Conservation (phyloP, 805 yeast species). For the Sugiyamaella mastotermitis region DNA sequence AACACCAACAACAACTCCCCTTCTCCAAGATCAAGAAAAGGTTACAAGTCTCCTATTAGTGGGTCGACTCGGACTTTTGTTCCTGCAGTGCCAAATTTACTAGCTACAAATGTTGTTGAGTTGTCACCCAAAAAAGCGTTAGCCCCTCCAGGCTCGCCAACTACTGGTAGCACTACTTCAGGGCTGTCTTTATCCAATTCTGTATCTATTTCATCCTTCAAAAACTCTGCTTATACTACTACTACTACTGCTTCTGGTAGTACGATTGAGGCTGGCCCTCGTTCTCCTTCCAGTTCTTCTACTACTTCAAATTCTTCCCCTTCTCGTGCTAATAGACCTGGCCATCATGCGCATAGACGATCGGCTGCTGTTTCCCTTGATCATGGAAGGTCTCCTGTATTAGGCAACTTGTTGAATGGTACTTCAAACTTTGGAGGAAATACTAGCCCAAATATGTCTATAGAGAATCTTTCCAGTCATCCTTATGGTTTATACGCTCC, state of each 20-base stretch:
- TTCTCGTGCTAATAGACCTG: conserved; percentile 7
- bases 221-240: too few relatives aligned
- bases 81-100: too few relatives aligned
- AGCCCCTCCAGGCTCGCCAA: not conserved
- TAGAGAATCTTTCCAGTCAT: not conserved
- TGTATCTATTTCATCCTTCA: conserved; percentile 1
- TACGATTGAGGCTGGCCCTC: not conserved
- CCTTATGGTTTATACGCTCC: conserved; percentile 14
- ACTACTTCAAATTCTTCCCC: conserved; percentile 1
- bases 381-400: conserved; percentile 30
- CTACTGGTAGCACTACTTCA: not conserved
- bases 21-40: not conserved
- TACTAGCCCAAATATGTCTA: not conserved
- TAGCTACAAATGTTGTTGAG: too few relatives aligned
- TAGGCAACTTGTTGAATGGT: conserved; percentile 4
- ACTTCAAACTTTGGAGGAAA: not conserved
- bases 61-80: too few relatives aligned
- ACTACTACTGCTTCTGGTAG: not conserved
- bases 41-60: not conserved
- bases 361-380: conserved; percentile 89
- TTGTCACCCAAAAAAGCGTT: too few relatives aligned
- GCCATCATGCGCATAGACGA: conserved; percentile 65
- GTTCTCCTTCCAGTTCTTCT: not conserved
- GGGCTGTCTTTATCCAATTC: conserved; percentile 9
- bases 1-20: conserved; percentile 2